phyloP scores from a whole-genome alignment of 164 flowering plant species.

The Magnolia officinalis region DNA sequence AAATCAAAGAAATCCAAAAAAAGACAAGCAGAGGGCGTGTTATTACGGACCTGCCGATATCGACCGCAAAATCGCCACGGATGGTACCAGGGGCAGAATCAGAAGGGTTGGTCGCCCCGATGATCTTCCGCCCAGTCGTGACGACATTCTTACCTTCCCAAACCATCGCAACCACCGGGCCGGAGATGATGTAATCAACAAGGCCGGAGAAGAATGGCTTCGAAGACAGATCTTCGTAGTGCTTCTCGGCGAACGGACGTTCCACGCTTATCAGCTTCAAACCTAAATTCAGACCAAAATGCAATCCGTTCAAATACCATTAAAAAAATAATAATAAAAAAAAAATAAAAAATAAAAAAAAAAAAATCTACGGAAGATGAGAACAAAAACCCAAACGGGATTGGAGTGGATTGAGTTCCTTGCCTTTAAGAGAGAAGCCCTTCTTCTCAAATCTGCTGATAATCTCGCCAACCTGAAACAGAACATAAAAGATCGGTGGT shows the following conservation, averaged over 20 bases:
- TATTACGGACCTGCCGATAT: slow-evolving; percentile 69
- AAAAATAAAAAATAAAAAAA: neutral
- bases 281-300: slow-evolving; percentile 33
- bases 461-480: slow-evolving; percentile 73
- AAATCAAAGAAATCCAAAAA: too few relatives aligned
- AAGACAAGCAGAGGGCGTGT: neutral
- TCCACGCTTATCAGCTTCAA: slow-evolving; percentile 75
- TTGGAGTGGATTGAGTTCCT: neutral
- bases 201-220: slow-evolving; percentile 81
- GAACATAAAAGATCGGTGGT: neutral
- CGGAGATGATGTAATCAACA: slow-evolving; percentile 82
- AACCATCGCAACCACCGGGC: slow-evolving; percentile 93
- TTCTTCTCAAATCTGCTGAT: slow-evolving; percentile 86
- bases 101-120: slow-evolving; percentile 90
- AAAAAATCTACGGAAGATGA: neutral
- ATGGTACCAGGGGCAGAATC: slow-evolving; percentile 93
- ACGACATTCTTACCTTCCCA: slow-evolving; percentile 96
- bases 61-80: slow-evolving; percentile 91
- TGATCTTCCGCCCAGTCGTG: slow-evolving; percentile 74
- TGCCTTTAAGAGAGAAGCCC: slow-evolving; percentile 83
- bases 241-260: slow-evolving; percentile 82
- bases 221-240: slow-evolving; percentile 71
- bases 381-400: neutral
- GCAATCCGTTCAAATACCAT: neutral
- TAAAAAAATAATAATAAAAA: too few relatives aligned